These are phyloP conservation scores for Beauveria sp. DNA, from an alignment of 2,329 filamentous ascomycete genomes.

Conservation along the genomic window DNA sequence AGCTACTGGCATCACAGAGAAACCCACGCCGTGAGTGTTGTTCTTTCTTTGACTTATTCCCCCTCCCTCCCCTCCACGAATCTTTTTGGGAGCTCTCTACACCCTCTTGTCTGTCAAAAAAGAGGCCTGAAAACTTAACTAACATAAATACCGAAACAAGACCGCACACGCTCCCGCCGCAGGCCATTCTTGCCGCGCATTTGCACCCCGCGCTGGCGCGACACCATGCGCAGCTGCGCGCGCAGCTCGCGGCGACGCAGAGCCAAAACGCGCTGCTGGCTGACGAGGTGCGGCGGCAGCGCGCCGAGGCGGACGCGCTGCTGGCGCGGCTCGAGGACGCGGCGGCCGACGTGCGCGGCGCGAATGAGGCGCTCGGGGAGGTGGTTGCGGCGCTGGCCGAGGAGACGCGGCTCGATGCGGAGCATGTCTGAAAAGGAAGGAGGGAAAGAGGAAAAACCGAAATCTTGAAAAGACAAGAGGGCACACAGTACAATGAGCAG, in stretches of 20 bases:
- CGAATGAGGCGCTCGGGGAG: slow-evolving; percentile 39
- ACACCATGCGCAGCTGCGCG: slow-evolving; percentile 50
- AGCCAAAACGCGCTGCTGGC: slow-evolving; percentile 48
- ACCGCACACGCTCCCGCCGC: slow-evolving; percentile 49
- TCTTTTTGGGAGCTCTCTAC: too few relatives aligned
- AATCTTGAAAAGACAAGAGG: too few relatives aligned
- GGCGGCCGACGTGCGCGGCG: slow-evolving; percentile 46
- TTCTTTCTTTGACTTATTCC: background rate
- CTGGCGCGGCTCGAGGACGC: slow-evolving; percentile 42
- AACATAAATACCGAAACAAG: slow-evolving; percentile 20
- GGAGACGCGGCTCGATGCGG: slow-evolving; percentile 41
- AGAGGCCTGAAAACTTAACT: background rate
- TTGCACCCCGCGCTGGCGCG: slow-evolving; percentile 43
- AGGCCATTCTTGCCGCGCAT: slow-evolving; percentile 46
- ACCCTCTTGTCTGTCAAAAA: too few relatives aligned
- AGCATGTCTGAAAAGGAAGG: slow-evolving; percentile 14
- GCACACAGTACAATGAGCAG: too few relatives aligned
- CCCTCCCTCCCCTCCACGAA: background rate
- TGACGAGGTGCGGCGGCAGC: slow-evolving; percentile 44
- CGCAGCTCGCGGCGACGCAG: slow-evolving; percentile 48
- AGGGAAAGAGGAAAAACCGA: background rate
- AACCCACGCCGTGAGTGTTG: slow-evolving; percentile 39
- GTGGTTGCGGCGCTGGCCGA: slow-evolving; percentile 40
- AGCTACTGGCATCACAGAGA: slow-evolving; percentile 14
- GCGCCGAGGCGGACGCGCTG: slow-evolving; percentile 45